Evolutionary conservation across 257 asterid genomes (phyloP).

Genomic region (Petunia axillaris): DNA sequence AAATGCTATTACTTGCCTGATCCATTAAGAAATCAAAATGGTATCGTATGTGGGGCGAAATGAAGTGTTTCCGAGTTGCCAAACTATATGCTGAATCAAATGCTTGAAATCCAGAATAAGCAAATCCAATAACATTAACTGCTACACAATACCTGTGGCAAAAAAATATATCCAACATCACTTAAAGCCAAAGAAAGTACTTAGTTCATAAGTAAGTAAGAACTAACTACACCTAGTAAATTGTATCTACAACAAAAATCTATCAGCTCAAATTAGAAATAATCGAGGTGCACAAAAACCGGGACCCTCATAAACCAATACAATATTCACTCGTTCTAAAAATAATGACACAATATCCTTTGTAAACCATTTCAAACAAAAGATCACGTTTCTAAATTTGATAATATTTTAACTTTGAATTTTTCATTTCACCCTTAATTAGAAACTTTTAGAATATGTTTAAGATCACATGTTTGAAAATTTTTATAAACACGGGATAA

Average conservation of each 20-base stretch:
- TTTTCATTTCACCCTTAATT: too few relatives aligned
- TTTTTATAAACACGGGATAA: too few relatives aligned
- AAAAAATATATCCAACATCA: not conserved
- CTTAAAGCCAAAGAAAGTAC: not conserved
- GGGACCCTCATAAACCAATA: too few relatives aligned
- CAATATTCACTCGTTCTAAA: too few relatives aligned
- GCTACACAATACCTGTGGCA: constrained; percentile 66
- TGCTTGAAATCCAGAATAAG: constrained; percentile 76
- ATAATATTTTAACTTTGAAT: too few relatives aligned
- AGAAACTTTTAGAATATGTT: too few relatives aligned
- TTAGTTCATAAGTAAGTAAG: not conserved
- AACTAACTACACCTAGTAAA: too few relatives aligned
- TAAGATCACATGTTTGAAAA: too few relatives aligned
- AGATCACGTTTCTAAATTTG: too few relatives aligned
- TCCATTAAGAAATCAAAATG: constrained; percentile 75
- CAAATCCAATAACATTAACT: constrained; percentile 75
- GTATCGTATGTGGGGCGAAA: constrained; percentile 54
- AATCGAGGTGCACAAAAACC: not conserved
- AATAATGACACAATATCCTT: too few relatives aligned
- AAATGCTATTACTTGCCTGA: constrained; percentile 61
- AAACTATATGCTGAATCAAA: constrained; percentile 54
- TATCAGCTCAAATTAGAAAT: not conserved
- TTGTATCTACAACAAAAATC: not conserved
- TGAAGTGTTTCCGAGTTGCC: constrained; percentile 61
- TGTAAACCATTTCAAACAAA: too few relatives aligned